Evolutionary conservation across 1,139 yeast species (phyloP), one percentile per base, ranked within the genome.

Genomic region (Torulaspora globosa): DNA sequence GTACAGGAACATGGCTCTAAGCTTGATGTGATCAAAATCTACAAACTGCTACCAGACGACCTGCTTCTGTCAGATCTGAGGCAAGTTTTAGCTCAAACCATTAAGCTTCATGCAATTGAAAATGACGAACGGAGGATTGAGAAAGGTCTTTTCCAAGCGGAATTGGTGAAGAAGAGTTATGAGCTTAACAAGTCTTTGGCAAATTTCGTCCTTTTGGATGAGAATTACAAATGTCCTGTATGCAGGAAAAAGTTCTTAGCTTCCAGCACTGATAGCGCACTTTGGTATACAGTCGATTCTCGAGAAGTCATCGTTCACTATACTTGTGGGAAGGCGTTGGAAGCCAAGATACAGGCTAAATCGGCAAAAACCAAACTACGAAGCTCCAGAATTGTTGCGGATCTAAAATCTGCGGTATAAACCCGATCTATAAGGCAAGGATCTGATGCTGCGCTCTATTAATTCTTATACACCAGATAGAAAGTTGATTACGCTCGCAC

Each of bases 401-500:
- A 36, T 15, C 18, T 31, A 5, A 31, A 14, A 18, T 11, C 34
- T 10, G 23, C 16, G n/a, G 18, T 32, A 44, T 5, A 37, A 39
- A 37, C 23, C 5, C 23, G 23, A 21, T 47, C 39, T 24, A 21
- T 19, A 26, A 15, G 32, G 11, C 15, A 41, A n/a, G 27, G 34
- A 27, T 18, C 18, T n/a, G 29, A 16, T 4, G 2, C 7, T 16
- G n/a, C 33, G 9, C 21, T 34, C n/a, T 23, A 28, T 33, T n/a
- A 39, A 29, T 18, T 29, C 11, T 19, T 48, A 53, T 19, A 53
- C 43, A 19, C 56, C 55, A 18, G 65, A 51, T 5, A 89, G 71
- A 58, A 86, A 83, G 54, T 73, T 76, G 35, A 87, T 70, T 9
- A 90, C 90, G 51, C 96, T 94, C 1, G 94, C 74, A 64, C 96